Evolutionary conservation across 352 stramenopile species (phyloP), one percentile per base, ranked within the genome.

Genomic region (Bremia lactucae): DNA sequence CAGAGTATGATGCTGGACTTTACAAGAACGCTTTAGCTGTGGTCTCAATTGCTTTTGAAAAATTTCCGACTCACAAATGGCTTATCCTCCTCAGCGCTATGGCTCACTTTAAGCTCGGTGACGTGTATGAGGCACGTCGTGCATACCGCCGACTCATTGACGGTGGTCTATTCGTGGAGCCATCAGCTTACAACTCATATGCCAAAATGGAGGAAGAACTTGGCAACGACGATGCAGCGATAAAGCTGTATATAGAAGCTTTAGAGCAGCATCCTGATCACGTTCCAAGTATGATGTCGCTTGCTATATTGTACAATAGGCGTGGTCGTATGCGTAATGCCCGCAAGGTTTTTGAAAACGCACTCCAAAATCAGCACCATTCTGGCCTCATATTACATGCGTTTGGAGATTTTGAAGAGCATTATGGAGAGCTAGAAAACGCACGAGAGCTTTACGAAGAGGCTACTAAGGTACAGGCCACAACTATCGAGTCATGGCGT

Each of bases 121-220:
- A 93, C 35, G 55, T 83, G 26, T 85, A 86, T 41, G 68, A 83
- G 25, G 79, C 79, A 11, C 65, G 79, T 0, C 68, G 77, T 10
- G 70, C 60, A 13, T 89, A 83, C 46, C 74, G 75, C 1, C 68
- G 77, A 18, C 64, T 89, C 6, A 82, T 86, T 35, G 77, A 83
- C 39, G 75, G 72, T 18, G 78, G 72, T 14, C 45, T 87, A 16
- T 87, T 68, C 42, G 58, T 87, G 26, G 75, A 93, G 34, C 59
- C 77, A 21, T 73, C 75, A 11, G 68, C 68, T 7, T 93, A 77
- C 54, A 88, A 93, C 44, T 78, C 80, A 13, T 93, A 87, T 47
- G 80, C 75, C 10, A 78, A 72, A 49, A 87, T 93, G 72, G 80
- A 93, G 49, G 62, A 87, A 25, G 69, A 88, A 25, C 41, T 87